Evolutionary conservation across 768 basidiomycete genomes (phyloP), one percentile per base, ranked within the genome.

Genomic region (Hydnum rufescens): DNA sequence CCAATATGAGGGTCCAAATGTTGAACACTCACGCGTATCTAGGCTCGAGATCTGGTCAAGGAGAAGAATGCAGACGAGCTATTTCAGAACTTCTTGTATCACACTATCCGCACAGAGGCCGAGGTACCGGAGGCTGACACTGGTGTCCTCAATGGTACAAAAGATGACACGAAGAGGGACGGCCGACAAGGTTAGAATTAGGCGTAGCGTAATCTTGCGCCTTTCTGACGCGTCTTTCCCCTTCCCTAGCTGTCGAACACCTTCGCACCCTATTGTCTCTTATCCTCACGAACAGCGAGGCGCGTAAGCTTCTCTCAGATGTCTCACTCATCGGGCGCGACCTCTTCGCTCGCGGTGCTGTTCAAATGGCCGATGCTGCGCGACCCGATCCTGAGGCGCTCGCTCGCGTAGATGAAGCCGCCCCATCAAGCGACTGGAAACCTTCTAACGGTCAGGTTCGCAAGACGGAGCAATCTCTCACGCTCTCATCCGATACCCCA

Each of bases 21-120:
- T 36, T 56, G 19, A 48, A 58, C 30, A 42, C 54, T 46, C 50
- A 29, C 51, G 55, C 34, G 29, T 19, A 36, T 28, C 6, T 29
- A 57, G 56, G 55, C 60, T 0, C 73, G 79, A 8, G 58, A 73
- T 36, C 78, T 89, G 53, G 77, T 92, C n/a, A 60, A 69, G 48
- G 72, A 82, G 59, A 95, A 93, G 75, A 95, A 95, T 58, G 67
- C 70, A 23, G 90, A 93, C 58, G 89, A 96, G 67, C 73, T 96
- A 36, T 72, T 95, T 64, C 93, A 96, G 65, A 80, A 84, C 60
- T 92, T 93, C 58, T 65, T 92, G 36, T 90, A 82, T 82, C 74
- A 79, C 55, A 86, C 84, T 1, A 68, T 74, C 31, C 73, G 74
- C 32, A 67, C 79, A 19, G 63, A 72, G 51, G 59, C 70, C 39